These are phyloP conservation scores for Gymnopilus junonius DNA, from an alignment of 768 basidiomycete genomes.

Conservation along the genomic window DNA sequence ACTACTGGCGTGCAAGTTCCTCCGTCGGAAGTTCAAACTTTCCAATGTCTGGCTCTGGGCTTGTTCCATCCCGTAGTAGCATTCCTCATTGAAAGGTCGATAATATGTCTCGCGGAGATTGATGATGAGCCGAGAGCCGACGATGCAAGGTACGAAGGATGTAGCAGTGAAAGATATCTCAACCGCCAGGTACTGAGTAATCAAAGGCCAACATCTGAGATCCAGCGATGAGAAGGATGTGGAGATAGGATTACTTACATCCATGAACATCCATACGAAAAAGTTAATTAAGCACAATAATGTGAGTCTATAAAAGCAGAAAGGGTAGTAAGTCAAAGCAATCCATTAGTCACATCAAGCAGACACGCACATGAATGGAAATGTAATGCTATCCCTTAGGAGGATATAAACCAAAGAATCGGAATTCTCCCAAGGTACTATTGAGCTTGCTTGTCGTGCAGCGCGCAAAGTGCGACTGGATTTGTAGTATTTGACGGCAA, in stretches of 20 bases:
- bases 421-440: neutral
- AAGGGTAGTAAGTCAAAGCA: neutral
- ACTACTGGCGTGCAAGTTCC: neutral
- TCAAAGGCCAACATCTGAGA: neutral
- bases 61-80: constrained; percentile 1
- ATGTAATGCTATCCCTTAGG: constrained; percentile 19
- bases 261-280: constrained; percentile 4
- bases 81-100: constrained; percentile 13
- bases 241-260: constrained; percentile 1
- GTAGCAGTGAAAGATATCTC: constrained; percentile 10
- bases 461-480: neutral
- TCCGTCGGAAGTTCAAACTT: neutral
- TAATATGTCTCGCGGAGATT: constrained; percentile 22
- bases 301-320: neutral
- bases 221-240: neutral
- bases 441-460: neutral
- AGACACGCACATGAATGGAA: constrained; percentile 17
- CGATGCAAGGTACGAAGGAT: constrained; percentile 9
- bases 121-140: constrained; percentile 17
- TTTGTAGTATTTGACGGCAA: constrained; percentile 9
- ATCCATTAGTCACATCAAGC: neutral
- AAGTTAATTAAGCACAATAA: constrained; percentile 7
- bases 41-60: neutral
- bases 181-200: constrained; percentile 8
- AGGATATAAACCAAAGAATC: constrained; percentile 15